Evolutionary conservation across 495 filamentous ascomycete genomes (phyloP).

Genomic region (Podospora pseudoanserina): DNA sequence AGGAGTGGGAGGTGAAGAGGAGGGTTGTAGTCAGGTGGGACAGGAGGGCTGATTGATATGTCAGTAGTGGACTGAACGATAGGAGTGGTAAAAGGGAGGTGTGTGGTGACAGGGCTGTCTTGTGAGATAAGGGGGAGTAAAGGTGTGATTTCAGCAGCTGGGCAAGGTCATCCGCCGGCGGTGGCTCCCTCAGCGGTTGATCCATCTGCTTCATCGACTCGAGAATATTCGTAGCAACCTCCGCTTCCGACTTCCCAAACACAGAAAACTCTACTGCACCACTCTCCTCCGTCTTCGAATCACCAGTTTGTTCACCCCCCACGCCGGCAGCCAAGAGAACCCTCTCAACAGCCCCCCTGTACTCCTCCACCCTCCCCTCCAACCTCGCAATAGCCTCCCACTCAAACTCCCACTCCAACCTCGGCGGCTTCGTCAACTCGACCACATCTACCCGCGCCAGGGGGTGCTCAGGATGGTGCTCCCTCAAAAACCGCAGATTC

Average conservation of each 20-base stretch:
- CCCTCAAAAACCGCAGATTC: constrained; percentile 68
- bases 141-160: constrained; percentile 26
- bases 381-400: constrained; percentile 70
- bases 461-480: constrained; percentile 73
- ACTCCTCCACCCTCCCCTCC: constrained; percentile 57
- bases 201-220: constrained; percentile 50
- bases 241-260: constrained; percentile 48
- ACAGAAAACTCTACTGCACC: constrained; percentile 33
- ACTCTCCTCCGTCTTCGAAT: neutral
- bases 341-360: constrained; percentile 52
- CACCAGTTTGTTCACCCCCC: neutral
- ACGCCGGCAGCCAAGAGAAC: constrained; percentile 29
- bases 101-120: constrained; percentile 58
- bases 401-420: constrained; percentile 67
- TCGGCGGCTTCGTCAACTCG: constrained; percentile 47
- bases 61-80: constrained; percentile 70
- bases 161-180: constrained; percentile 32
- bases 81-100: constrained; percentile 66
- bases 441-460: constrained; percentile 53
- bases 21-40: constrained; percentile 74
- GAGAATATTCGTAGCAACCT: constrained; percentile 47
- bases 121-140: neutral
- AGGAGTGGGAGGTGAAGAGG: constrained; percentile 68
- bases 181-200: constrained; percentile 25
- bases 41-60: constrained; percentile 69